Evolutionary conservation across 2,329 filamentous ascomycete genomes (phyloP).

Genomic region (Claviceps monticola): DNA sequence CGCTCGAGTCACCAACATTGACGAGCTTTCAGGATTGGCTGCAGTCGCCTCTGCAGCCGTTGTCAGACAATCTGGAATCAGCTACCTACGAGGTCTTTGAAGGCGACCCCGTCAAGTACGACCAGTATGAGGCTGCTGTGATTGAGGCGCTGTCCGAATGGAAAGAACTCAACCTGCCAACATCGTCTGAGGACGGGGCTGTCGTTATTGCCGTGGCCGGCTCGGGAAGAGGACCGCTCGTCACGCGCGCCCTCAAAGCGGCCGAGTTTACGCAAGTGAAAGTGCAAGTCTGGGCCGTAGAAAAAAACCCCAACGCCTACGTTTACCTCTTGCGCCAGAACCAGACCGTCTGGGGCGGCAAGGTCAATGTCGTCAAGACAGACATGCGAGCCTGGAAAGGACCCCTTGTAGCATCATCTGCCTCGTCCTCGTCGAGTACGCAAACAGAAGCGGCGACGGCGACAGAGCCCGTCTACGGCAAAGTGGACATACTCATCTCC

Average conservation of each 20-base stretch:
- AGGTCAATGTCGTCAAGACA: conserved; percentile 80
- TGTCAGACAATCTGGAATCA: conserved; percentile 92
- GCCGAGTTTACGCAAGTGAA: conserved; percentile 61
- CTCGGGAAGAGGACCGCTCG: conserved; percentile 81
- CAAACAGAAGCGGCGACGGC: conserved; percentile 14
- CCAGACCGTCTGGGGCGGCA: conserved; percentile 61
- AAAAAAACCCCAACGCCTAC: conserved; percentile 97
- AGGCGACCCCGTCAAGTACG: conserved; percentile 94
- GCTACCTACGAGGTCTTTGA: conserved; percentile 98
- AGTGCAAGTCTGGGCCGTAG: conserved; percentile 81
- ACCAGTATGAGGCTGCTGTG: conserved; percentile 83
- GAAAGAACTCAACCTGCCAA: conserved; percentile 56
- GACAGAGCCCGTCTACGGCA: conserved; percentile 37
- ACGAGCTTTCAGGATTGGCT: conserved; percentile 77
- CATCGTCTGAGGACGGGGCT: conserved; percentile 51
- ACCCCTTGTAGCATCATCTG: conserved; percentile 37
- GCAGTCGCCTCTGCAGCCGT: conserved; percentile 83
- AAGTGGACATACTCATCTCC: conserved; percentile 85
- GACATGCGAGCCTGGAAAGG: conserved; percentile 97
- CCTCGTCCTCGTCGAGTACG: conserved; percentile 16
- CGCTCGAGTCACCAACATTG: conserved; percentile 37
- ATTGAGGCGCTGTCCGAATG: conserved; percentile 71
- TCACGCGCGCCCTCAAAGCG: conserved; percentile 73
- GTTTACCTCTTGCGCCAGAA: conserved; percentile 86
- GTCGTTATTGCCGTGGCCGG: conserved; percentile 87